Conservation (phyloP, 2,329 filamentous ascomycete genomes). For the Mycosphaerella arachidis region DNA sequence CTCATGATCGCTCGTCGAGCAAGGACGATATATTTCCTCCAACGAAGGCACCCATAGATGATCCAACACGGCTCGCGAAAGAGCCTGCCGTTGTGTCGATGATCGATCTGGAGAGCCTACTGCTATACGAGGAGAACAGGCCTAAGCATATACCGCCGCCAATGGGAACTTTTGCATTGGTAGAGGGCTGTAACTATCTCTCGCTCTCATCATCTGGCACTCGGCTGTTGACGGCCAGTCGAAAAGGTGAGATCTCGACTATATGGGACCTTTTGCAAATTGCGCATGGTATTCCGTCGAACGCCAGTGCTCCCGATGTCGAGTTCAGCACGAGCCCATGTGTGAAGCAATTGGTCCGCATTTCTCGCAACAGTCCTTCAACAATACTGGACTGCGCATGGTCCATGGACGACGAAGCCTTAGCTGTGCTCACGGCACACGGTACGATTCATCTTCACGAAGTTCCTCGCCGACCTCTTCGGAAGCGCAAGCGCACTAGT, state of each 20-base stretch:
- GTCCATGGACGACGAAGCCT: constrained; percentile 75
- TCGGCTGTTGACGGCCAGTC: constrained; percentile 72
- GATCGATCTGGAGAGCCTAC: constrained; percentile 62
- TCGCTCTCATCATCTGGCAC: constrained; percentile 72
- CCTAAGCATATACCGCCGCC: constrained; percentile 53
- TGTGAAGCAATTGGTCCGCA: constrained; percentile 81
- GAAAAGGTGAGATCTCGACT: constrained; percentile 76
- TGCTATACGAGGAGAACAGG: constrained; percentile 45
- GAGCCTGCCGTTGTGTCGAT: constrained; percentile 73
- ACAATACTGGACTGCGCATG: constrained; percentile 87
- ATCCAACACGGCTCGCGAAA: constrained; percentile 48
- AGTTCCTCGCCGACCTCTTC: constrained; percentile 53
- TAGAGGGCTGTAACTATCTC: constrained; percentile 73
- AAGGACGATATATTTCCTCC: constrained; percentile 57
- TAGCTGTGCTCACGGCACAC: constrained; percentile 87
- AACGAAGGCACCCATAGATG: constrained; percentile 63
- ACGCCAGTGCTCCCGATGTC: constrained; percentile 12
- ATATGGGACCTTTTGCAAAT: constrained; percentile 73
- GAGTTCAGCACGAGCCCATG: constrained; percentile 35
- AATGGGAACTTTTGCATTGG: constrained; percentile 65
- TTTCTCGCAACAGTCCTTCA: constrained; percentile 85
- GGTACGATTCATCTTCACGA: constrained; percentile 94
- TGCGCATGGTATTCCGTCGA: constrained; percentile 39
- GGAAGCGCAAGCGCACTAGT: constrained; percentile 26
- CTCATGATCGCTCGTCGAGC: constrained; percentile 15